phyloP scores from a whole-genome alignment of 2,329 filamentous ascomycete species.

The Hirsutella rhossiliensis region DNA sequence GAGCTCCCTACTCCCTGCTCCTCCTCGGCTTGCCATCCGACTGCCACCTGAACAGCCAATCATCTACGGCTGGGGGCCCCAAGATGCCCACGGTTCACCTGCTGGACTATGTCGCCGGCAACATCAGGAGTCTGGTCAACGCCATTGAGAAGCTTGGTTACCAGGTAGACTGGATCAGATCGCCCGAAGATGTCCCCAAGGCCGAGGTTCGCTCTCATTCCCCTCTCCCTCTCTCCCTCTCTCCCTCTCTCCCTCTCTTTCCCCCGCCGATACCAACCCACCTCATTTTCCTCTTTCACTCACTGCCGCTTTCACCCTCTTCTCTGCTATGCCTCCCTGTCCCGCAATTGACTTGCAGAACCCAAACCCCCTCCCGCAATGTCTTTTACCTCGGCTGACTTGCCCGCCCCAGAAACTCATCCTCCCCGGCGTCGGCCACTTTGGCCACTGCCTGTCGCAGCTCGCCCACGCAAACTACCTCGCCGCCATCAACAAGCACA shows the following conservation, averaged over 20 bases:
- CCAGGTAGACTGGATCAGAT: constrained; percentile 81
- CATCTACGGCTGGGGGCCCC: too few relatives aligned
- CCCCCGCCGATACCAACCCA: neutral
- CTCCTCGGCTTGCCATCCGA: neutral
- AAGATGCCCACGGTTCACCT: constrained; percentile 68
- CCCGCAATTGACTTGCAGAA: too few relatives aligned
- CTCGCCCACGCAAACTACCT: constrained; percentile 73
- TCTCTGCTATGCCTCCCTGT: constrained; percentile 1
- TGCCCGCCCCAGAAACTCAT: constrained; percentile 62
- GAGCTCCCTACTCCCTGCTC: neutral
- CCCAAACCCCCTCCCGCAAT: too few relatives aligned
- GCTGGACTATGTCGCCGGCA: constrained; percentile 86
- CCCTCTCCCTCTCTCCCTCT: too few relatives aligned
- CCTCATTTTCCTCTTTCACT: neutral
- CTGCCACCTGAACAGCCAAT: constrained; percentile 1
- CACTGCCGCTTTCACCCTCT: neutral
- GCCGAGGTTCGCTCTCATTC: constrained; percentile 52
- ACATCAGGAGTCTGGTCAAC: constrained; percentile 91
- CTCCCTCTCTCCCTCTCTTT: too few relatives aligned
- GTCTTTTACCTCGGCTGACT: neutral
- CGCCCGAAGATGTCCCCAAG: constrained; percentile 69
- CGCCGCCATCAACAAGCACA: constrained; percentile 70
- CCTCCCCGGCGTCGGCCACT: constrained; percentile 91
- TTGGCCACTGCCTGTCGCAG: constrained; percentile 86
- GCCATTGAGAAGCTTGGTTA: constrained; percentile 95